Evolutionary conservation across 345 rosid species (phyloP), one percentile per base, ranked within the genome.

Genomic region (Dovyalis caffra): DNA sequence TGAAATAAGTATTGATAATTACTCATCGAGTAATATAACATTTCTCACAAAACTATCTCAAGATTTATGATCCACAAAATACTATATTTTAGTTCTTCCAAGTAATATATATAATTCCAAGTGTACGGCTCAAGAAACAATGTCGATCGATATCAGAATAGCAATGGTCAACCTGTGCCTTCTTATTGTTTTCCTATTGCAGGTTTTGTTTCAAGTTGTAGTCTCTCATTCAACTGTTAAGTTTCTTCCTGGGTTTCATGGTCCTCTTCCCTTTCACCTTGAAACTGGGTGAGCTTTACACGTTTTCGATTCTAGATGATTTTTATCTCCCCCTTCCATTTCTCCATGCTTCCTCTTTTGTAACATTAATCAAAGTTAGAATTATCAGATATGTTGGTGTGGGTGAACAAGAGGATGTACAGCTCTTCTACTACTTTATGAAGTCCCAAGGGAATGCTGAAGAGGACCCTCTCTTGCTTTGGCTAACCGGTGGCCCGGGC

Each of bases 401-500:
- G 38, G 78, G 61, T 9, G 71, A 79, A 65, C 31, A 72, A 60
- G 78, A 79, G 51, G 82, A 79, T 18, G 82, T 70, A 28, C 78
- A 79, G 58, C 82, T 79, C 16, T 74, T 79, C 56, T 79, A 79
- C 69, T 79, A 74, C 63, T 79, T 79, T 20, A 51, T 65, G 10
- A 65, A 74, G 71, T 79, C 82, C 32, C 66, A 74, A 14, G 34
- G 71, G 34, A 69, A 79, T 29, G 5, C 71, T 35, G 23, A 9
- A 65, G 67, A 70, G 0, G 78, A 79, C 31, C 82, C 82, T 37
- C 75, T 79, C 51, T 21, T 79, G 53, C 72, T 79, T 20, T 74
- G 82, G 82, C 33, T 79, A 20, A 74, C 75, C 2, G 82, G 82
- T 26, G 78, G 82, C 74, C 78, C 78, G 26, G 78, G 78, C 53